Conservation (phyloP, 1,284 basidiomycete species). For the Termitomyces sp. region DNA sequence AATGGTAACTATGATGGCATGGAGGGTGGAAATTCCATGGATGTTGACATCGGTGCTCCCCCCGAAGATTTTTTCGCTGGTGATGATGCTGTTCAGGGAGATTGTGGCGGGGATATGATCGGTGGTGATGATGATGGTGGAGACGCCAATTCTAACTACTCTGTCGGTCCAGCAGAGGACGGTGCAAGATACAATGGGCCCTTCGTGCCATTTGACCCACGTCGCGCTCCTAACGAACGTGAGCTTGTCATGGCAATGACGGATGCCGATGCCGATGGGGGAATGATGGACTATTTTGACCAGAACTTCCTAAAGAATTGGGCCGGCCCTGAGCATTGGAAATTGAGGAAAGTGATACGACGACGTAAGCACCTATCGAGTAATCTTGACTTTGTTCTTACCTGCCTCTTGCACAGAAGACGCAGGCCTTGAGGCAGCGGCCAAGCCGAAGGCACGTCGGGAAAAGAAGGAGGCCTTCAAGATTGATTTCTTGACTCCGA, state of each 20-base stretch:
- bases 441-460: slow-evolving; percentile 49
- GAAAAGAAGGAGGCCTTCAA: slow-evolving; percentile 86
- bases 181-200: slow-evolving; percentile 35
- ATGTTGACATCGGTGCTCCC: slow-evolving; percentile 40
- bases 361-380: slow-evolving; percentile 50
- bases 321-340: slow-evolving; percentile 99
- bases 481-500: slow-evolving; percentile 78
- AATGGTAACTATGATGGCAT: slow-evolving; percentile 29
- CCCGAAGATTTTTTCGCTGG: slow-evolving; percentile 73
- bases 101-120: slow-evolving; percentile 43
- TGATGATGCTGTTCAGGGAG: slow-evolving; percentile 62
- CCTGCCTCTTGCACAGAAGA: slow-evolving; percentile 36
- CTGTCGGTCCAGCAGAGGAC: slow-evolving; percentile 33
- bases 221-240: slow-evolving; percentile 61
- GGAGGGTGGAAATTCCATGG: slow-evolving; percentile 31
- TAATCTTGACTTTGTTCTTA: neutral
- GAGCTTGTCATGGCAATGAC: slow-evolving; percentile 85
- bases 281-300: slow-evolving; percentile 94
- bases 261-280: slow-evolving; percentile 56
- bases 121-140: slow-evolving; percentile 43
- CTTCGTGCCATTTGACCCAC: slow-evolving; percentile 77
- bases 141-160: slow-evolving; percentile 37
- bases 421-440: slow-evolving; percentile 31
- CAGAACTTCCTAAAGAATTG: slow-evolving; percentile 88
- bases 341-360: slow-evolving; percentile 72